Evolutionary conservation across 1,139 yeast genomes (phyloP).

Genomic region (Pichia sp.): DNA sequence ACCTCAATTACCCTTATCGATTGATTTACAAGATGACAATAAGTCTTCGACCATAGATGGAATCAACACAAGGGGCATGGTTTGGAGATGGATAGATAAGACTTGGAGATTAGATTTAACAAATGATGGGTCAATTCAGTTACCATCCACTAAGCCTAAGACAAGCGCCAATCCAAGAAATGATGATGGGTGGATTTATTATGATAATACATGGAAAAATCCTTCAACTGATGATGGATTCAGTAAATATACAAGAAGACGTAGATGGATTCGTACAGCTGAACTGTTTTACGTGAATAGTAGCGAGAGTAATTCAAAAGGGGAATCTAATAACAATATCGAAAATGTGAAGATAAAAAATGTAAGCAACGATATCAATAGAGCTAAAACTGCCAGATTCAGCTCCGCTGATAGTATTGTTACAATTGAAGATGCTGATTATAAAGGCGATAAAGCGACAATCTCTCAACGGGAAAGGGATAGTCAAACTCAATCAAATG

Average conservation of each 20-base stretch:
- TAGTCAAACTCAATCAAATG: no score
- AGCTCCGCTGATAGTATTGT: no score
- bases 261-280: constrained; percentile 95
- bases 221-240: constrained; percentile 85
- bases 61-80: constrained; percentile 37
- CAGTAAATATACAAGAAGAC: constrained; percentile 84
- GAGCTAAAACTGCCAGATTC: no score
- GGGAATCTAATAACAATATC: neutral
- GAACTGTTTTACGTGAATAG: constrained; percentile 44
- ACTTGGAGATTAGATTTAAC: constrained; percentile 88
- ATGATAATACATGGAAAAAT: constrained; percentile 89
- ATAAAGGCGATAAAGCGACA: no score
- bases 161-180: constrained; percentile 69
- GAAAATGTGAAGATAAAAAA: constrained; percentile 1
- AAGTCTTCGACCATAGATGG: constrained; percentile 11
- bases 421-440: no score
- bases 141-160: constrained; percentile 56
- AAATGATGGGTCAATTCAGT: constrained; percentile 76
- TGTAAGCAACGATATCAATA: neutral
- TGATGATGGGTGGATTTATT: constrained; percentile 83
- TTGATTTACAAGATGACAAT: constrained; percentile 25
- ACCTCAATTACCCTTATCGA: constrained; percentile 41
- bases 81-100: constrained; percentile 93
- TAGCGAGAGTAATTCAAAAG: neutral
- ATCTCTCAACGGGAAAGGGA: no score